Percentiles rank a stretch among this genome's conserved stretches.
These are phyloP conservation scores for Biscutella auriculata DNA, from an alignment of 441 rosid species.

Conservation along the genomic window DNA sequence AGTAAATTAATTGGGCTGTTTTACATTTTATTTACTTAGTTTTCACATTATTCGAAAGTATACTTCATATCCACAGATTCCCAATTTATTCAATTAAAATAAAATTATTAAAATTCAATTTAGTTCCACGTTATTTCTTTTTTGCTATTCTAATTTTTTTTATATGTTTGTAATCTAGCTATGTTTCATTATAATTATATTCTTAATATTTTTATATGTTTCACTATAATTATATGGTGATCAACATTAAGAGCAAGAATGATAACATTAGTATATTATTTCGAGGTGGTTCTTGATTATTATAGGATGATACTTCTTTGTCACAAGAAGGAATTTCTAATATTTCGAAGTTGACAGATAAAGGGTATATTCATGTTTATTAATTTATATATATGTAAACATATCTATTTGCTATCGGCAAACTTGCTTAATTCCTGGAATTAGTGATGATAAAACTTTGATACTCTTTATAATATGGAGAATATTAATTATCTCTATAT, in stretches of 20 bases:
- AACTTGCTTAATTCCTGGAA: conserved; percentile 12
- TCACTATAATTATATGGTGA: too few relatives aligned
- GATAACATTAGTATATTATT: neutral
- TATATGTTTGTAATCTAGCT: too few relatives aligned
- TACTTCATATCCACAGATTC: too few relatives aligned
- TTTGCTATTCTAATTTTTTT: neutral
- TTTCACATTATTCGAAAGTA: neutral
- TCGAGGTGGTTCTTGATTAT: neutral
- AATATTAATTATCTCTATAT: too few relatives aligned
- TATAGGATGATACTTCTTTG: neutral
- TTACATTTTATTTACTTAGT: neutral
- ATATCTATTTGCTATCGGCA: neutral
- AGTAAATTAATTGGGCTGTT: neutral
- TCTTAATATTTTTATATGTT: neutral
- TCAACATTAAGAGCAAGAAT: neutral
- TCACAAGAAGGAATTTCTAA: conserved; percentile 5
- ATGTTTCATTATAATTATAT: too few relatives aligned
- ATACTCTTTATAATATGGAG: neutral
- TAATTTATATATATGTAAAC: neutral
- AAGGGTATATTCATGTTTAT: neutral
- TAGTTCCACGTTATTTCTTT: neutral
- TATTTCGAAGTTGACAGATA: neutral
- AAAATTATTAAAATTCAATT: neutral
- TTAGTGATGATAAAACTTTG: neutral
- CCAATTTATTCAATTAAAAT: neutral